Evolutionary conservation across 805 yeast species (phyloP).

Genomic region (Saccharomycopsis sp.): DNA sequence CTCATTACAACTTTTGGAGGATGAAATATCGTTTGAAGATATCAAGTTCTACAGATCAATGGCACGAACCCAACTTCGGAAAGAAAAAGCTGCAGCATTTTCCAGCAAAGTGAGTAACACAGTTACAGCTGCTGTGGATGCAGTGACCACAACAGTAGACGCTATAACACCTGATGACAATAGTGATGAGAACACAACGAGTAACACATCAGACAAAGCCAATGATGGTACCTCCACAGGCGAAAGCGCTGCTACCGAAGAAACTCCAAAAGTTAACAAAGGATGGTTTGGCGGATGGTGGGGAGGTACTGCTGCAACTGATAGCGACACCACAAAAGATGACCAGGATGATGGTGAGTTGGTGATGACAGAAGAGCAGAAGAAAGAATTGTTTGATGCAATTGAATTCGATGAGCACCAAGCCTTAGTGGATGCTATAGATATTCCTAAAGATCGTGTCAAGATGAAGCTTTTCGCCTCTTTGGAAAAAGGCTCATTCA

Average conservation of each 20-base stretch:
- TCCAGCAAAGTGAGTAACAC: no score
- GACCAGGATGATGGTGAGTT: constrained; percentile 29
- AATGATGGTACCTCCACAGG: not conserved
- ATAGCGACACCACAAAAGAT: constrained; percentile 21
- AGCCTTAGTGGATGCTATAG: constrained; percentile 41
- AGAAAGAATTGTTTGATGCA: constrained; percentile 83
- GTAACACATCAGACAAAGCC: no score
- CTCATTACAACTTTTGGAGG: constrained; percentile 34
- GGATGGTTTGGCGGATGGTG: constrained; percentile 76
- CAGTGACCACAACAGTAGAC: constrained; percentile 14
- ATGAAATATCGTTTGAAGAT: constrained; percentile 59
- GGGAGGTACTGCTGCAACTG: constrained; percentile 30
- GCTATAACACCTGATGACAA: constrained; percentile 22
- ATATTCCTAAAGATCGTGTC: constrained; percentile 65
- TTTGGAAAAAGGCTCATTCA: constrained; percentile 68
- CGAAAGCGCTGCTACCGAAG: constrained; percentile 1
- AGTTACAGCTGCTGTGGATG: constrained; percentile 21
- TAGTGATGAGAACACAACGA: constrained; percentile 7
- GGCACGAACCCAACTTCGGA: constrained; percentile 57
- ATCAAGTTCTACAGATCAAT: constrained; percentile 77
- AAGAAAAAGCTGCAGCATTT: constrained; percentile 37
- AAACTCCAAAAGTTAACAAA: constrained; percentile 17
- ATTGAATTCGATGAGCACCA: constrained; percentile 78
- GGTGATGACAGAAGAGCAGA: constrained; percentile 73
- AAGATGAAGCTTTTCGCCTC: constrained; percentile 59